Percentiles rank a stretch among this genome's conserved stretches.
Evolutionary conservation across 2,329 filamentous ascomycete genomes (phyloP).

Genomic region (Albophoma yamanashiensis): DNA sequence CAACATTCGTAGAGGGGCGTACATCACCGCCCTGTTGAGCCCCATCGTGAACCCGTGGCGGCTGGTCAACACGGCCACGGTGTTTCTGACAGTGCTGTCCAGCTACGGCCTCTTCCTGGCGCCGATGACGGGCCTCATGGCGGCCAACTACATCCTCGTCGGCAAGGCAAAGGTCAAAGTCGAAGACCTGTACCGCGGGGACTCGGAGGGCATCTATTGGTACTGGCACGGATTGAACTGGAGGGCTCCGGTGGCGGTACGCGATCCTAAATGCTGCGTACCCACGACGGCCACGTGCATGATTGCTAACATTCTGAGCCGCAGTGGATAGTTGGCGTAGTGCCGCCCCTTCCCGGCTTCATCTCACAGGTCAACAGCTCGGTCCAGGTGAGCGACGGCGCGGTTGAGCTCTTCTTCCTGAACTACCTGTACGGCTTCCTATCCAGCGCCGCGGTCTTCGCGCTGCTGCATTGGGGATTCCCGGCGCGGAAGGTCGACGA

Average conservation of each 20-base stretch:
- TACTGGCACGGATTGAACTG: conserved; percentile 28
- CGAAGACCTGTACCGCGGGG: conserved; percentile 21
- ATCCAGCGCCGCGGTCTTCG: conserved; percentile 20
- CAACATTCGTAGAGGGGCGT: conserved; percentile 27
- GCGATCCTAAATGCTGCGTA: conserved; percentile 4
- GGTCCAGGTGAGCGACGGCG: conserved; percentile 22
- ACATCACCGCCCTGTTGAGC: conserved; percentile 23
- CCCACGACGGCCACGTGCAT: neutral
- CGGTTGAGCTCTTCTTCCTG: conserved; percentile 25
- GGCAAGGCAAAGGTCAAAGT: conserved; percentile 22
- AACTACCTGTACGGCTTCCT: conserved; percentile 28
- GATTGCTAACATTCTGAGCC: neutral
- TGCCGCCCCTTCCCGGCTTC: conserved; percentile 30
- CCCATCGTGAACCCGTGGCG: conserved; percentile 26
- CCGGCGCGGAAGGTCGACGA: conserved; percentile 15
- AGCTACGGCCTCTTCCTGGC: conserved; percentile 26
- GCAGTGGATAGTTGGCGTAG: conserved; percentile 28
- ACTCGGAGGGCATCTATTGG: conserved; percentile 25
- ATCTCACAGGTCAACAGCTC: conserved; percentile 25
- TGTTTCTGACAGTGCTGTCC: conserved; percentile 23
- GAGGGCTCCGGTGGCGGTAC: conserved; percentile 26
- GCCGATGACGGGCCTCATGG: conserved; percentile 29
- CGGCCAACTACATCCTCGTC: conserved; percentile 22
- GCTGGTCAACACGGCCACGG: conserved; percentile 24
- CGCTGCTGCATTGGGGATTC: conserved; percentile 17